These are phyloP conservation scores for Exophiala alcalophila DNA, from an alignment of 2,329 filamentous ascomycete species.

Conservation along the genomic window DNA sequence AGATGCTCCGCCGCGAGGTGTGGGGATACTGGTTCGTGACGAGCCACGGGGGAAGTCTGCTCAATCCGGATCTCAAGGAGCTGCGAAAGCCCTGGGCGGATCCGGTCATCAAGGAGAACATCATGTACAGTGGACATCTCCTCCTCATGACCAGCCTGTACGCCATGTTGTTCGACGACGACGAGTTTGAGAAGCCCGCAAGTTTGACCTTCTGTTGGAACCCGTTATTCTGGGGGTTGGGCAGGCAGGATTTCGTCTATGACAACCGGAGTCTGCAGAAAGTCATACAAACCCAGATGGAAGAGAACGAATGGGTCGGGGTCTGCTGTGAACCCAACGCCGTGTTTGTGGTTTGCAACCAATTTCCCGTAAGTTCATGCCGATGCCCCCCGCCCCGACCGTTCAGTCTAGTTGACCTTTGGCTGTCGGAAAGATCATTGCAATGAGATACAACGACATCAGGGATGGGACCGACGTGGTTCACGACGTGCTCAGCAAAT, in stretches of 20 bases:
- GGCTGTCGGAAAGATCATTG: slow-evolving; percentile 2
- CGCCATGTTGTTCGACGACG: slow-evolving; percentile 35
- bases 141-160: slow-evolving; percentile 32
- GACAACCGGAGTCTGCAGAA: slow-evolving; percentile 35
- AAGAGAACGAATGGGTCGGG: slow-evolving; percentile 39
- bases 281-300: slow-evolving; percentile 40
- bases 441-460: slow-evolving; percentile 35
- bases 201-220: slow-evolving; percentile 40
- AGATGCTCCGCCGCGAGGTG: slow-evolving; percentile 33
- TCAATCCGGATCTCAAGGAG: slow-evolving; percentile 40
- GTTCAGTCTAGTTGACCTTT: no score
- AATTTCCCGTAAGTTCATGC: slow-evolving; percentile 45
- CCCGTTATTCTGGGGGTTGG: slow-evolving; percentile 40
- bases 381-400: no score
- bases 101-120: slow-evolving; percentile 41
- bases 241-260: slow-evolving; percentile 36
- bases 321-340: slow-evolving; percentile 46
- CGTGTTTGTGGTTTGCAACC: slow-evolving; percentile 39
- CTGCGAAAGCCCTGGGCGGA: slow-evolving; percentile 44
- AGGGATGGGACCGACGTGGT: slow-evolving; percentile 35
- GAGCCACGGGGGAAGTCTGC: slow-evolving; percentile 34
- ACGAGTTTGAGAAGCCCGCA: slow-evolving; percentile 37
- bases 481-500: slow-evolving; percentile 28
- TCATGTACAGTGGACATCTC: slow-evolving; percentile 45
- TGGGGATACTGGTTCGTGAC: slow-evolving; percentile 46